These are phyloP conservation scores for Neonectria magnoliae DNA, from an alignment of 2,329 filamentous ascomycete genomes.

Conservation along the genomic window DNA sequence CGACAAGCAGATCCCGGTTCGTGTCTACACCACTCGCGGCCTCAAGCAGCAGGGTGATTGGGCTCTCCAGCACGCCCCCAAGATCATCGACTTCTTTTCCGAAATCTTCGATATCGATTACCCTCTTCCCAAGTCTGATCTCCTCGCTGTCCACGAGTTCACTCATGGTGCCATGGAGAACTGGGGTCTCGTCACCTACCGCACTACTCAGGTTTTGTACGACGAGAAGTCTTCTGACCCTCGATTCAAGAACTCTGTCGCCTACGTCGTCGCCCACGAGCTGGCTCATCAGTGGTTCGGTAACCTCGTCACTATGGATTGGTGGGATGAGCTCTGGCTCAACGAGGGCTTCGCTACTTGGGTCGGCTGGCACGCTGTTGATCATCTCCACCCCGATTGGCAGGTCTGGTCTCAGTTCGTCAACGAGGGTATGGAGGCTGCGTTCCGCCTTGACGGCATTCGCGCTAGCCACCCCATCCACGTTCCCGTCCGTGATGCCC, in stretches of 20 bases:
- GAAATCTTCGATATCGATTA: slow-evolving; percentile 95
- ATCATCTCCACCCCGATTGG: slow-evolving; percentile 96
- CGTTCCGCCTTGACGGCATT: slow-evolving; percentile 88
- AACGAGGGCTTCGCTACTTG: slow-evolving; percentile 98
- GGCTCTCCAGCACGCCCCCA: slow-evolving; percentile 89
- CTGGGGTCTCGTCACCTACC: slow-evolving; percentile 96
- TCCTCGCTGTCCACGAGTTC: slow-evolving; percentile 94
- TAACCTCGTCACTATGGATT: slow-evolving; percentile 95
- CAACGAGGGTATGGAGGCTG: slow-evolving; percentile 91
- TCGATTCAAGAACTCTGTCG: slow-evolving; percentile 90
- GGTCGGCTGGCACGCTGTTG: slow-evolving; percentile 94
- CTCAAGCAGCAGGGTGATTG: slow-evolving; percentile 91
- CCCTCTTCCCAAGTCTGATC: slow-evolving; percentile 89
- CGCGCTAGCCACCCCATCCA: slow-evolving; percentile 96
- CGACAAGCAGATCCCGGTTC: slow-evolving; percentile 88
- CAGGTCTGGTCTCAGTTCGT: slow-evolving; percentile 98
- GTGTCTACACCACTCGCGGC: slow-evolving; percentile 96
- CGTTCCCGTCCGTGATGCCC: slow-evolving; percentile 89
- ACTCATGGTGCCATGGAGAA: slow-evolving; percentile 91
- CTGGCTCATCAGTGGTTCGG: slow-evolving; percentile 97
- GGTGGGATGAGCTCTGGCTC: slow-evolving; percentile 94
- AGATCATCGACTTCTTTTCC: slow-evolving; percentile 96
- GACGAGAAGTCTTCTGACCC: slow-evolving; percentile 92
- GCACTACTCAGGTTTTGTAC: slow-evolving; percentile 94
- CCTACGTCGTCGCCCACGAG: slow-evolving; percentile 98